Evolutionary conservation across 2,329 filamentous ascomycete genomes (phyloP), one percentile per base, ranked within the genome.

Genomic region (Dothistroma pini): DNA sequence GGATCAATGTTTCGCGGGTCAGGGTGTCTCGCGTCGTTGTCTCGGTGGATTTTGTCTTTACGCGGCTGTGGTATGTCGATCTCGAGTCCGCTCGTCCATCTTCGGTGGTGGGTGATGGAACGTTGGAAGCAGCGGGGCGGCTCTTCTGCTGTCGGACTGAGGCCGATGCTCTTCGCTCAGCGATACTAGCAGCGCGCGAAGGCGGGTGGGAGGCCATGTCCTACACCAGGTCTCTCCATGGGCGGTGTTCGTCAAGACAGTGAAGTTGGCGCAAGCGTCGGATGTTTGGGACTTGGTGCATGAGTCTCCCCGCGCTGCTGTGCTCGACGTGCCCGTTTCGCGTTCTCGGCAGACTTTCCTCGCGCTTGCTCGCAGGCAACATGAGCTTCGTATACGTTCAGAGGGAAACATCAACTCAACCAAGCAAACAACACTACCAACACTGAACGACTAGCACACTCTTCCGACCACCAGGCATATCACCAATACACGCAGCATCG

Each of bases 151-250:
- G 68, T 58, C 68, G 64, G 29, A 64, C 53, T 31, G 65, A 63
- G 16, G 68, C 67, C 16, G 68, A 68, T 12, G 69, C 68, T 58
- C 69, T 60, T 61, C 69, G 63, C 34, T 71, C 69, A 62, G 65
- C 64, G 48, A 70, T 64, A 57, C 64, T 69, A 22, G 68, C 65
- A 19, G 63, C 62, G 35, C 68, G 66, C 35, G 67, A 59, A 22
- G 67, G 68, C 41, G 62, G 68, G 53, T 66, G 66, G 44, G 68
- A 69, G 49, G 68, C 68, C 68, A 70, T 70, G 54, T 57, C 60
- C 50, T 35, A 44, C 51, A 29, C 32, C 48, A 25, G 56, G 55
- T 61, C 62, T 61, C 58, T 53, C 56, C 53, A 59, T 64, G 38
- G 55, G 56, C 56, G 50, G 51, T 31, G 35, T 38, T 57, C 31